phyloP scores from a whole-genome alignment of 2,329 filamentous ascomycete species.

The Didymella segeticola region DNA sequence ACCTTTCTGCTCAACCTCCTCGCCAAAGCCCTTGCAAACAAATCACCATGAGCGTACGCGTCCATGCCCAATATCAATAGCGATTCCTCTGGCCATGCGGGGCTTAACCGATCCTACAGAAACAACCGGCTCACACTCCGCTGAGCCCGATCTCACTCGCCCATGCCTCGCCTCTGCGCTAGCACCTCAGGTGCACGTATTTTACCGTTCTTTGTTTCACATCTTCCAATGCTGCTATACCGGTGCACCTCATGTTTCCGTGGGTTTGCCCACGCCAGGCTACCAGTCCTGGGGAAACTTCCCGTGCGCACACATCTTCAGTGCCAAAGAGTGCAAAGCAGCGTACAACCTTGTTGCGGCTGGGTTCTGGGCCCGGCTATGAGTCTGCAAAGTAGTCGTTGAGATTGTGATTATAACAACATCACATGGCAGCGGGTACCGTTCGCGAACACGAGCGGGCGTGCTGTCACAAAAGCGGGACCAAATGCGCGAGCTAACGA shows the following conservation, averaged over 20 bases:
- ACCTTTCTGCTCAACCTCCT: not conserved
- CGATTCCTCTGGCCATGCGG: not conserved
- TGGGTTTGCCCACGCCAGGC: not conserved
- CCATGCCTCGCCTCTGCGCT: not conserved
- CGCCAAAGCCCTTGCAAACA: not conserved
- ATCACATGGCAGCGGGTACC: not conserved
- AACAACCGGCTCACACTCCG: not conserved
- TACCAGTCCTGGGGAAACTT: not conserved
- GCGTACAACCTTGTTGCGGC: constrained; percentile 5
- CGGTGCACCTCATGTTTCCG: not conserved
- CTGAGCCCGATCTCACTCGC: not conserved
- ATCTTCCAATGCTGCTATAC: not conserved
- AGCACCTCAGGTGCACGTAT: not conserved
- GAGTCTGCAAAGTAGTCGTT: constrained; percentile 2
- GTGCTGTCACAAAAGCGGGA: not conserved
- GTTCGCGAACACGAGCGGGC: not conserved
- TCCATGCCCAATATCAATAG: not conserved
- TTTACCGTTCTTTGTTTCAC: constrained; percentile 12
- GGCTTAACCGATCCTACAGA: not conserved
- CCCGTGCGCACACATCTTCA: not conserved
- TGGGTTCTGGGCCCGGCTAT: not conserved
- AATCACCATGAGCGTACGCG: not conserved
- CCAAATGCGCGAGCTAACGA: not conserved
- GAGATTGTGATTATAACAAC: constrained; percentile 2
- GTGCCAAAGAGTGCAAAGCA: too few relatives aligned